A percentile compares a stretch with the other conserved stretches of the same genome.
Evolutionary conservation across 1,284 basidiomycete genomes (phyloP).

Genomic region (Rhodotorula sp.): DNA sequence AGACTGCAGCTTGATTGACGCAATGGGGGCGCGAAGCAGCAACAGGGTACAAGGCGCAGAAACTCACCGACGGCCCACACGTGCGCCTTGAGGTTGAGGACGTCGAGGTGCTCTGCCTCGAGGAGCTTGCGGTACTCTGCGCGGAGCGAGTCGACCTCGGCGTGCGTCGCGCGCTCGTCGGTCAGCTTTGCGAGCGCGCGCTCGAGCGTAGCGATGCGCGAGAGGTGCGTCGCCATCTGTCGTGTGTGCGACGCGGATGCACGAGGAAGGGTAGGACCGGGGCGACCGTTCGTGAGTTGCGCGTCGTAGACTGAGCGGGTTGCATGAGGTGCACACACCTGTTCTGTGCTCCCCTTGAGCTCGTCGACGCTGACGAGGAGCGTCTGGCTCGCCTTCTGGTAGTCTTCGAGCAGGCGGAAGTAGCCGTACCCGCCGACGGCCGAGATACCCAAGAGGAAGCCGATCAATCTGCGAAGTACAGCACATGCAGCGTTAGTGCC

Average conservation of each 20-base stretch:
- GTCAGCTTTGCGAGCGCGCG: background rate
- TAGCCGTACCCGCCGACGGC: slow-evolving; percentile 29
- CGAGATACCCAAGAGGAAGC: slow-evolving; percentile 19
- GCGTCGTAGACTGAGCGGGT: no score
- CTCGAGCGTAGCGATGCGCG: slow-evolving; percentile 24
- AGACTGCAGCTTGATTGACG: no score
- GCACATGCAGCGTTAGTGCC: background rate
- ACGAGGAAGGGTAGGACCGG: background rate
- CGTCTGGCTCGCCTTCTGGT: slow-evolving; percentile 8
- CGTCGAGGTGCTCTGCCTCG: slow-evolving; percentile 28
- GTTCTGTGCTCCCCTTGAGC: slow-evolving; percentile 15
- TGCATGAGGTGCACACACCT: background rate
- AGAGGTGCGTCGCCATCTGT: slow-evolving; percentile 24
- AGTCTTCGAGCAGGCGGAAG: slow-evolving; percentile 27
- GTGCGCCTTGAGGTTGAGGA: slow-evolving; percentile 29
- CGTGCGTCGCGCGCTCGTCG: background rate
- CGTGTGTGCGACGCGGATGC: background rate
- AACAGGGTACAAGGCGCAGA: no score
- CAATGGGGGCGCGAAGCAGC: background rate
- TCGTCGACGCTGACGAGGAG: slow-evolving; percentile 24
- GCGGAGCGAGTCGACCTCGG: slow-evolving; percentile 15
- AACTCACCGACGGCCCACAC: slow-evolving; percentile 27
- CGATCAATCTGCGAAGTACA: slow-evolving; percentile 6
- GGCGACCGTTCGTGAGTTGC: no score
- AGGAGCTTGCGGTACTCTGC: slow-evolving; percentile 27